Base-by-base conservation (phyloP, 768 basidiomycete genomes). In the Erythrobasidium yunnanense region DNA sequence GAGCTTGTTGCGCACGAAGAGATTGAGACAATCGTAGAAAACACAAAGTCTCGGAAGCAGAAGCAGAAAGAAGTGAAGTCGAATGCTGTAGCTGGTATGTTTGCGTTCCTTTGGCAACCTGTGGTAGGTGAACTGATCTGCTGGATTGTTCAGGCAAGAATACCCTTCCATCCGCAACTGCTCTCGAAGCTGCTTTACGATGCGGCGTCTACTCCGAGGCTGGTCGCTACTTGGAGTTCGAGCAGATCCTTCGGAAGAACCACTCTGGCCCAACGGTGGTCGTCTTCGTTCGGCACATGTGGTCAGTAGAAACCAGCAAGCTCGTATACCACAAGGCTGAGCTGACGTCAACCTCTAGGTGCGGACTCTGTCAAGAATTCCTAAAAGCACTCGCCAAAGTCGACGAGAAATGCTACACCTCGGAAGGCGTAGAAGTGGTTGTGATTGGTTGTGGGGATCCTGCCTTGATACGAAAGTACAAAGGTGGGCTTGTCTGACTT, bases 331-430 rank as follows among this genome's bases (percentile, higher is more conserved):
- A n/a, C n/a, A n/a, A n/a, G n/a, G n/a, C n/a, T n/a, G n/a, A n/a
- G n/a, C n/a, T n/a, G n/a, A n/a, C n/a, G n/a, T n/a, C n/a, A n/a
- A n/a, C n/a, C n/a, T n/a, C 38, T 11, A 42, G 38, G 38, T 42
- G 49, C 49, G 49, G 49, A 13, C 49, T 51, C 7, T 51, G 49
- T 25, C 49, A 51, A 25, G 49, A 51, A 25, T 51, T 51, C 49
- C 49, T 51, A 15, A 13, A 25, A 25, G 11, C 49, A 8, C 49
- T 51, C 11, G 7, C 13, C 11, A 13, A 25, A 25, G 49, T 51
- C 11, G 49, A 51, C 22, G 49, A 51, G 49, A 51, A 51, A 23
- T 51, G 49, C 49, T 51, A 51, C 22, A 51, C 11, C 13, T 51
- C 49, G 7, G 49, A 13, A 25, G 49, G 49, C 23, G 22, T 51